phyloP scores from a whole-genome alignment of 495 filamentous ascomycete genomes.

The Viridothelium virens region DNA sequence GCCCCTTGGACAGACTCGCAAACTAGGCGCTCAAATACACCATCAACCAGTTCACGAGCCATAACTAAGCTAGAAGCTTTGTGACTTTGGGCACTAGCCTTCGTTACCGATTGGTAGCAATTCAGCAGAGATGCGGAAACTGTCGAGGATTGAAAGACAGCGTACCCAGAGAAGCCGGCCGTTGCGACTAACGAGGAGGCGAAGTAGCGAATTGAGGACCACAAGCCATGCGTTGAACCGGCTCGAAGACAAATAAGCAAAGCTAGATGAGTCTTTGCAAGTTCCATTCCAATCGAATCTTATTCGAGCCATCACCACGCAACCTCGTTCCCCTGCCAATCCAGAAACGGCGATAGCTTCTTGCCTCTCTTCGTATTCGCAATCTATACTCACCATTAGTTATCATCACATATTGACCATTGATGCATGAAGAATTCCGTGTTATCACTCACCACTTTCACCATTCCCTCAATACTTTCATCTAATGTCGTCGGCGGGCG shows the following conservation, averaged over 20 bases:
- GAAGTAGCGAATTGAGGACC: neutral
- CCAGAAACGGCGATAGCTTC: conserved; percentile 1
- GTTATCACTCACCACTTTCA: neutral
- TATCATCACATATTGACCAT: neutral
- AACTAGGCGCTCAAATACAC: no score
- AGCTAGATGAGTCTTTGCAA: no score
- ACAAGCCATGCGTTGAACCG: neutral
- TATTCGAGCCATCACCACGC: neutral
- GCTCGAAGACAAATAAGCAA: no score
- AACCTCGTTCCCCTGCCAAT: neutral
- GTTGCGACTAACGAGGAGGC: neutral
- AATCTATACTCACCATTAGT: neutral
- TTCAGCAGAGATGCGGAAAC: neutral
- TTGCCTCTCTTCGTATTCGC: neutral
- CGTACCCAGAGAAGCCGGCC: neutral
- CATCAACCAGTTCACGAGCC: no score
- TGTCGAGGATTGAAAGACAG: neutral
- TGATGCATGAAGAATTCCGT: neutral
- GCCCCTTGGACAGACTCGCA: no score
- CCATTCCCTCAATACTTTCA: neutral
- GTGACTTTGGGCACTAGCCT: no score
- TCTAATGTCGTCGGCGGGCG: neutral
- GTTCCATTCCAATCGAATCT: neutral
- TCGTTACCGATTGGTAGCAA: neutral
- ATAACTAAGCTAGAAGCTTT: no score